Evolutionary conservation across 2,329 filamentous ascomycete species (phyloP), one percentile per base, ranked within the genome.

Genomic region (Chaetomium sp.): DNA sequence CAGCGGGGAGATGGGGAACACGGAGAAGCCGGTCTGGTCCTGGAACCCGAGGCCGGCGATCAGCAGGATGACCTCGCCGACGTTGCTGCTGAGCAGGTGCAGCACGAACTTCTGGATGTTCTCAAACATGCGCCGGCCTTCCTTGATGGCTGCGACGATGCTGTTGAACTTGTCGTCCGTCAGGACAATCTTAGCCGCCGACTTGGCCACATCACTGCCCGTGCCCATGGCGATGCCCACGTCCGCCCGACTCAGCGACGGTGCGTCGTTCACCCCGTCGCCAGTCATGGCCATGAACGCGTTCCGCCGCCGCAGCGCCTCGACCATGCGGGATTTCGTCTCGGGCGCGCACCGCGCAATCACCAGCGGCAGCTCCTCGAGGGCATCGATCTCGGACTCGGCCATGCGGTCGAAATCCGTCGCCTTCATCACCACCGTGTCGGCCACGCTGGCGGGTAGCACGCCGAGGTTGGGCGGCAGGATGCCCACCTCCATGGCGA

Each of bases 191-290:
- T 82, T 86, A 14, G 86, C 80, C 0, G 89, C 89, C 44, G 87
- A 88, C 70, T 94, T 95, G 59, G 89, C 89, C 6, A 95, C 89
- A 64, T 94, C 89, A 9, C 86, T 90, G 1, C 89, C 89, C 11
- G 86, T 85, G n/a, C 89, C 89, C 89, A 95, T 95, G 53, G 89
- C 89, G 62, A 94, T 95, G 61, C 88, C 89, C 5, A 95, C 88
- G 66, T 95, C 90, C 2, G 89, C 87, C 45, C 82, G 80, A 63
- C 89, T 88, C 37, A 95, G 78, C 4, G 88, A 90, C 0, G 89
- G 89, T 1, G 88, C 88, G 67, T 95, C 89, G 67, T 95, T 95
- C 59, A 94, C 89, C 47, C 89, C 89, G 64, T 95, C 89, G 56
- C 89, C 89, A 14, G 89, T 94, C 89, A 95, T 94, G 57, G 89